Evolutionary conservation across 371 early-diverging fungal genomes (phyloP).

Genomic region (Apophysomyces elegans): DNA sequence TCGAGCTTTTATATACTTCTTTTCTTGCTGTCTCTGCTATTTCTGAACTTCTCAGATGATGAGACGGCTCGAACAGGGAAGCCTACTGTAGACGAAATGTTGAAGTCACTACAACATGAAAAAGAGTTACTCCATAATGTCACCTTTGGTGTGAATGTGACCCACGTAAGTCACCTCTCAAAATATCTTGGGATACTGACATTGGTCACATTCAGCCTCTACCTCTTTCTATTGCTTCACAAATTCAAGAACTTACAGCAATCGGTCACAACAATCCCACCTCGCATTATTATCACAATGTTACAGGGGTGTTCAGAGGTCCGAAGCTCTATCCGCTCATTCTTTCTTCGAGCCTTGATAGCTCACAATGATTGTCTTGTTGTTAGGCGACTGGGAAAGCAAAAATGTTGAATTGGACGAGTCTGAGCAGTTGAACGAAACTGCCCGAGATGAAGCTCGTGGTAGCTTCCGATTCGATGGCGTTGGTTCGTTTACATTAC

Average conservation of each 20-base stretch:
- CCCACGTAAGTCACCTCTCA: constrained; percentile 45
- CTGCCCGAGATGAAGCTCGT: constrained; percentile 37
- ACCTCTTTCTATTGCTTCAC: constrained; percentile 33
- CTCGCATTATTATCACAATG: constrained; percentile 62
- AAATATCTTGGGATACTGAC: background rate
- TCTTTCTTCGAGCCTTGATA: background rate
- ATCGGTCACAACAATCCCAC: constrained; percentile 28
- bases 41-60: constrained; percentile 52
- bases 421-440: constrained; percentile 22
- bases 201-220: constrained; percentile 38
- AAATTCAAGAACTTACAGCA: constrained; percentile 37
- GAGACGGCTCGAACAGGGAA: constrained; percentile 32
- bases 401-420: constrained; percentile 26
- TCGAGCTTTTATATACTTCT: constrained; percentile 53
- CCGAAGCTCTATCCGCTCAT: background rate
- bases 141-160: constrained; percentile 56
- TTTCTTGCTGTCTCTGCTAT: constrained; percentile 47
- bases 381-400: constrained; percentile 44
- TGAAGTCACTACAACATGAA: constrained; percentile 45
- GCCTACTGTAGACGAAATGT: constrained; percentile 37
- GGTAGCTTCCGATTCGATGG: constrained; percentile 39
- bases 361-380: background rate
- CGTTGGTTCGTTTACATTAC: constrained; percentile 49
- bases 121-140: constrained; percentile 46
- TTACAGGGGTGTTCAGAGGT: constrained; percentile 70